Percentiles rank a stretch among this genome's conserved stretches.
These are phyloP conservation scores for Cerrena zonata DNA, from an alignment of 1,284 basidiomycete genomes.

Conservation along the genomic window DNA sequence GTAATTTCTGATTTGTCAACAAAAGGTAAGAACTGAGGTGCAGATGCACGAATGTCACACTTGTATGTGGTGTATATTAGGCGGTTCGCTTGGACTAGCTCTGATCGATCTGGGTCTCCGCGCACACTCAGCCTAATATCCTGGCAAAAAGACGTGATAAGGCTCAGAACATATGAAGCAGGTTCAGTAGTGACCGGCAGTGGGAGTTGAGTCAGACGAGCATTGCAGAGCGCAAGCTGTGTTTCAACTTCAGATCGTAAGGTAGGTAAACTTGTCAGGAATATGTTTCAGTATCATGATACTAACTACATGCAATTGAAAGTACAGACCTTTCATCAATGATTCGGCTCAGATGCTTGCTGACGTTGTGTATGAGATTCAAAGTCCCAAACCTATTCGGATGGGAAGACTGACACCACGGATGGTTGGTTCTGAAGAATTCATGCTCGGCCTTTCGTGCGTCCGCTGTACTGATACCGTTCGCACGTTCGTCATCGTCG, in stretches of 20 bases:
- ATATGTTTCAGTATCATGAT: no score
- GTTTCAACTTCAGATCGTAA: constrained; percentile 30
- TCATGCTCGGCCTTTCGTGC: constrained; percentile 35
- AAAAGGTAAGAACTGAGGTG: constrained; percentile 12
- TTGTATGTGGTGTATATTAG: constrained; percentile 31
- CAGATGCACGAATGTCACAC: constrained; percentile 25
- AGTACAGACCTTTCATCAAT: constrained; percentile 49
- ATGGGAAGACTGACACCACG: constrained; percentile 45
- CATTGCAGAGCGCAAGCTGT: constrained; percentile 32
- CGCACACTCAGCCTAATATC: constrained; percentile 32
- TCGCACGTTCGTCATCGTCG: constrained; percentile 48
- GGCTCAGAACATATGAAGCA: constrained; percentile 38
- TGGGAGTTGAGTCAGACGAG: constrained; percentile 40
- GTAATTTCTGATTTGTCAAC: background rate
- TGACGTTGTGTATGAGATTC: constrained; percentile 49
- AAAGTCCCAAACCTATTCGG: constrained; percentile 49
- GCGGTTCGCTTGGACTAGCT: constrained; percentile 33
- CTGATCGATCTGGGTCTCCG: constrained; percentile 30
- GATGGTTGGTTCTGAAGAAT: constrained; percentile 44
- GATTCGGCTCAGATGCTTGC: constrained; percentile 43
- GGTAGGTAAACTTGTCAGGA: constrained; percentile 29
- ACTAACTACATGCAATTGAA: background rate
- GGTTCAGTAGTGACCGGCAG: constrained; percentile 35
- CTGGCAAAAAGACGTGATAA: constrained; percentile 41
- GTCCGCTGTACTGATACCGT: constrained; percentile 30